Base-by-base conservation (phyloP, 202 grass and related monocot genomes). In the Panicum hallii region DNA sequence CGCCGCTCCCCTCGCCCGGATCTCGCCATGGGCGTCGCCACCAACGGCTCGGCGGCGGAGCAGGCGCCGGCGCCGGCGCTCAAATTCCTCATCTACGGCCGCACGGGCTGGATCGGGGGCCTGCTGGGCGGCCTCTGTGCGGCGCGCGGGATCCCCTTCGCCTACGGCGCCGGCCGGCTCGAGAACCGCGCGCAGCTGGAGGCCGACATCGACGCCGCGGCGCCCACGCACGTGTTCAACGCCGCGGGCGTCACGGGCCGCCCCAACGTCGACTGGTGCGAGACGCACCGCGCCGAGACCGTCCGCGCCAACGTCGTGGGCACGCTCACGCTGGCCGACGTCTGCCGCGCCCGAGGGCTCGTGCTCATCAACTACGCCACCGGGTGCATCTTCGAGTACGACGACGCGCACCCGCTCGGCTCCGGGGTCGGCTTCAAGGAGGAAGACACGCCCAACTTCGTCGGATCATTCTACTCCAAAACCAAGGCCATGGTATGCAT, bases 11-110 rank as follows among this genome's bases (percentile, higher is more conserved):
- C 47, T 10, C 62, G 17, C 67, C 60, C 87, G 82, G 79, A 93
- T 89, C 90, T 45, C 55, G 40, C 50, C 77, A 94, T 94, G 92
- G 87, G 77, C 57, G 43, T 52, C 60, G 82, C 78, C 78, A 80
- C 78, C 76, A 92, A 92, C 80, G 87, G 92, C 77, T 48, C 84
- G 72, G 40, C 84, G 66, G n/a, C 83, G 67, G 79, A 50, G 22
- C 28, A 20, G 0, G 44, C 78, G 7, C 15, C 63, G 1, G 38
- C 48, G 17, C 60, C 76, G 46, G 60, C 70, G 72, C 88, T 92
- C 79, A 97, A 97, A 78, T 97, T 97, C 89, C 91, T 97, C 69
- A 94, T 97, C 90, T 97, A 97, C 83, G 94, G 94, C 10, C 94
- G 91, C 52, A 97, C 94, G 34, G 94, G 94, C 14, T 97, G 94